These are phyloP conservation scores for Crithidia fasciculata DNA, from an alignment of 208 protist species.

Conservation along the genomic window DNA sequence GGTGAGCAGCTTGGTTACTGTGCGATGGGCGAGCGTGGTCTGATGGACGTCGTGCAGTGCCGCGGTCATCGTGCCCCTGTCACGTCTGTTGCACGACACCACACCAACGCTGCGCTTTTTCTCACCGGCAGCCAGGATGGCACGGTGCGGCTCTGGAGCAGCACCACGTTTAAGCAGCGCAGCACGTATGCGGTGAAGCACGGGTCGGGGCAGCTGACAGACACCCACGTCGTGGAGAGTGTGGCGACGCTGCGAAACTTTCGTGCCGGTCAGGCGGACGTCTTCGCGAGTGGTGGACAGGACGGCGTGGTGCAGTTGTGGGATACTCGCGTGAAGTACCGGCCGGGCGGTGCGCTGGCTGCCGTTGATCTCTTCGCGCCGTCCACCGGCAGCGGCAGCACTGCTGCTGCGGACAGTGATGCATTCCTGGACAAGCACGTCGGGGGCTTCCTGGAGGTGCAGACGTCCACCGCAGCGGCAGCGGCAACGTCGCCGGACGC, in stretches of 20 bases:
- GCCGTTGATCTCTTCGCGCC: conserved; percentile 52
- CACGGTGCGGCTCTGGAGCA: conserved; percentile 74
- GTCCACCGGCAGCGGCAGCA: not conserved
- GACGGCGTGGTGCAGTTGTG: conserved; percentile 81
- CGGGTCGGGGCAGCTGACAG: conserved; percentile 70
- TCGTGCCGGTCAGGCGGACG: conserved; percentile 28
- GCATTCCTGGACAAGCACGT: conserved; percentile 58
- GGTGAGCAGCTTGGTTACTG: conserved; percentile 76
- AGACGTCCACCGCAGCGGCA: not conserved
- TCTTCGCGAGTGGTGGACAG: conserved; percentile 72
- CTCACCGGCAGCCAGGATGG: conserved; percentile 74
- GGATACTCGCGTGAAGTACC: conserved; percentile 74
- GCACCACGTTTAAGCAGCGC: conserved; percentile 40
- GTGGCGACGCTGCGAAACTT: conserved; percentile 38
- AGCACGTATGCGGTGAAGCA: conserved; percentile 77
- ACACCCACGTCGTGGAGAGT: conserved; percentile 73
- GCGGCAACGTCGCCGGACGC: not conserved
- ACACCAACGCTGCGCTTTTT: conserved; percentile 43
- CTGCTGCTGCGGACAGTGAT: not conserved
- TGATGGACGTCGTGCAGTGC: conserved; percentile 76
- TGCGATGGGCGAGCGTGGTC: conserved; percentile 73
- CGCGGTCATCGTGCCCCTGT: conserved; percentile 76
- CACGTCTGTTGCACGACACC: conserved; percentile 57
- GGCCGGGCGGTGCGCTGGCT: conserved; percentile 55
- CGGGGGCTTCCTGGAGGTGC: conserved; percentile 67